phyloP scores from a whole-genome alignment of 345 rosid genomes.

The Moricandia arvensis region DNA sequence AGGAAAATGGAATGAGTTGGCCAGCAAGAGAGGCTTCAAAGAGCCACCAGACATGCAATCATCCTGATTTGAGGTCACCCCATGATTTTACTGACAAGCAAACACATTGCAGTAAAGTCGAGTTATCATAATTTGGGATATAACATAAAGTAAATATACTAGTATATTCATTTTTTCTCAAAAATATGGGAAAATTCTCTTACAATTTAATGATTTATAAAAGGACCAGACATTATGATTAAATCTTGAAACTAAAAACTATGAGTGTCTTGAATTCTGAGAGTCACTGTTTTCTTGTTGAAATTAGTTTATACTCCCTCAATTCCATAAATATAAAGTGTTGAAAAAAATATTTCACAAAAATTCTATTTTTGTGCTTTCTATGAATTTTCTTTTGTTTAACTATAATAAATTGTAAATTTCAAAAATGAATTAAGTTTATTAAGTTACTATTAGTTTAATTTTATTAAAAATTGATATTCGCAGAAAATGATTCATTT shows the following conservation, averaged over 20 bases:
- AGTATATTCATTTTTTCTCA: neutral
- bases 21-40: conserved; percentile 19
- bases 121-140: conserved; percentile 26
- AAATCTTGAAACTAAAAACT: conserved; percentile 26
- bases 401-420: too few species aligned
- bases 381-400: too few species aligned
- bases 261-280: conserved; percentile 14
- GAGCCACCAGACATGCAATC: conserved; percentile 38
- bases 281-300: conserved; percentile 7
- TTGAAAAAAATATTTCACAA: too few species aligned
- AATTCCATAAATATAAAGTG: too few species aligned
- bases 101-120: conserved; percentile 38
- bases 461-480: too few species aligned
- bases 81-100: conserved; percentile 41
- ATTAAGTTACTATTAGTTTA: too few species aligned
- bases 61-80: conserved; percentile 31
- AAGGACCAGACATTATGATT: conserved; percentile 36
- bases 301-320: neutral
- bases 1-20: conserved; percentile 31
- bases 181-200: conserved; percentile 9
- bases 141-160: conserved; percentile 20
- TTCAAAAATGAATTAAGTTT: too few species aligned
- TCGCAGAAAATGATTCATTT: too few species aligned
- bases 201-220: conserved; percentile 32
- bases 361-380: too few species aligned